Evolutionary conservation across 164 flowering plant species (phyloP), one percentile per base, ranked within the genome.

Genomic region (Piper betle): DNA sequence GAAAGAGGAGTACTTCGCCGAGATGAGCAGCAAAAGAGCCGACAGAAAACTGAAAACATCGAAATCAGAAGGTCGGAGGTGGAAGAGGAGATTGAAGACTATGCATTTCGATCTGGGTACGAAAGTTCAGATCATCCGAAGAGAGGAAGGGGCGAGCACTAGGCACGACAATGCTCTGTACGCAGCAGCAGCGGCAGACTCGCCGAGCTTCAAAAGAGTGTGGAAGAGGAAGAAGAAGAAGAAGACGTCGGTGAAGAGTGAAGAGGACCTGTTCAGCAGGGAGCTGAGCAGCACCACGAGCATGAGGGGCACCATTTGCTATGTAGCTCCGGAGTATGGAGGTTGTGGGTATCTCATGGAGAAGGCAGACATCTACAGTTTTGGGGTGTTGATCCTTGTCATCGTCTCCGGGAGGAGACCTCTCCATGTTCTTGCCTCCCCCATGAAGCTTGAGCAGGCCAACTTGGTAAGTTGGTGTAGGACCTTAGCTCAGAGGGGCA

Each of bases 241-340:
- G 37, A 72, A 52, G 5, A 76, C 55, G 48, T 82, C 89, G 0
- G 60, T 67, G 13, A 82, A 81, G n/a, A 89, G 91, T 52, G 96
- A 88, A 19, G 76, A 82, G 82, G 99, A 94, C 76, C 77, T 94
- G 4, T 84, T 88, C 62, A 94, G 99, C 50, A 77, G 94, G 17
- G 99, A 94, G 73, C 77, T 94, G 39, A 94, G 99, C 68, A 94
- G 99, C 79, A 91, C 96, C 3, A 94, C 99, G 0, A 94, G 99
- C 81, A 87, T 94, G 97, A 81, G 99, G 73, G 99, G 99, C 4
- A 91, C 99, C 5, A 64, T 94, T 52, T 94, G 97, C 65, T 94
- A 94, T 65, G 86, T 88, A 15, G 99, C 99, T 17, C 99, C 99
- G 0, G 99, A 94, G 62, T 88, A 83, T 58, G 89, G 92, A 52